Evolutionary conservation across 768 basidiomycete species (phyloP).

Genomic region (Butyriboletus loyo): DNA sequence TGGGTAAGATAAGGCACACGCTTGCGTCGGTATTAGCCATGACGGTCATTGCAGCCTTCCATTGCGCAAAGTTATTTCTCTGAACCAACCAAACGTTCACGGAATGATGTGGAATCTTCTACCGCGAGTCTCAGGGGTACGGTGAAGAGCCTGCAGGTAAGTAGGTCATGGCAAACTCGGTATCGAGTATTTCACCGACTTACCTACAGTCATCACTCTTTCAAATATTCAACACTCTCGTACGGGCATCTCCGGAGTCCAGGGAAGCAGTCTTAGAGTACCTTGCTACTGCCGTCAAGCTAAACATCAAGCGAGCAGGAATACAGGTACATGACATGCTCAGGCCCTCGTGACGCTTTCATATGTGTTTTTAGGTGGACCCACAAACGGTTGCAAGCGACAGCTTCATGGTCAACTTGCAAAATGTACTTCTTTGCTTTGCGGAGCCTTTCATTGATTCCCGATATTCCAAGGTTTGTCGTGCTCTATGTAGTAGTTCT

Average conservation of each 20-base stretch:
- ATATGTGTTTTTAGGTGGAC: conserved; percentile 57
- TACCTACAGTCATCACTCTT: conserved; percentile 60
- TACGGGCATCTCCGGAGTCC: conserved; percentile 74
- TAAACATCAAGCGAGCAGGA: conserved; percentile 87
- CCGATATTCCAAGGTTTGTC: conserved; percentile 73
- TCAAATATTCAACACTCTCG: conserved; percentile 83
- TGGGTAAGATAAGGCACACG: conserved; percentile 54
- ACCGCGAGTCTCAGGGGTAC: conserved; percentile 85
- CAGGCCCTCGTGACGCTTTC: neutral
- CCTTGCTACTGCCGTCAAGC: conserved; percentile 66
- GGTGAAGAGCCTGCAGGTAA: conserved; percentile 78
- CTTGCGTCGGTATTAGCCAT: neutral
- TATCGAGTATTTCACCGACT: neutral
- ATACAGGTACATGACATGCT: conserved; percentile 59
- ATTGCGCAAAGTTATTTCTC: conserved; percentile 82
- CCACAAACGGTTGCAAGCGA: conserved; percentile 83
- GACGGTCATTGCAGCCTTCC: conserved; percentile 49
- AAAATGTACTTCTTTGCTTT: conserved; percentile 77
- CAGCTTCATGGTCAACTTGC: conserved; percentile 89
- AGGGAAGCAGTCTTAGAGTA: conserved; percentile 82
- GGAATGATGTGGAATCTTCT: conserved; percentile 76
- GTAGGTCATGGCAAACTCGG: conserved; percentile 1
- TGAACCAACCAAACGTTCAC: conserved; percentile 71
- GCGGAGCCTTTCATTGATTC: conserved; percentile 96
- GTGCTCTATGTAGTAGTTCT: neutral